Evolutionary conservation across 1,284 basidiomycete genomes (phyloP), one percentile per base, ranked within the genome.

Genomic region (Vanrija sp.): DNA sequence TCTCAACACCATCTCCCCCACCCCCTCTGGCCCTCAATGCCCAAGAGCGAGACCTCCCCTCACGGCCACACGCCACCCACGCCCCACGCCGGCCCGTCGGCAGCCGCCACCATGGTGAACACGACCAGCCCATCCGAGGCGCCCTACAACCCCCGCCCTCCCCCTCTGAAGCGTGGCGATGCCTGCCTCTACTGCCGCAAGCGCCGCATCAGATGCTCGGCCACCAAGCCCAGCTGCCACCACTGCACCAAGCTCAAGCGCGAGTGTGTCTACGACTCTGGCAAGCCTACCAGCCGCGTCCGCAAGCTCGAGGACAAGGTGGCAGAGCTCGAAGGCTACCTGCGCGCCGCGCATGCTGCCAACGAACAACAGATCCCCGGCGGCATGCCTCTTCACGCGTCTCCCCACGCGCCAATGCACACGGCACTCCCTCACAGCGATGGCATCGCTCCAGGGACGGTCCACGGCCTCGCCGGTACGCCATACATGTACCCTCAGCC

Each of bases 101-200:
- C 34, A 12, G 34, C 9, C 34, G 34, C 14, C 12, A 15, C 34
- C 34, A 34, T 34, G 34, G 9, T 12, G 12, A 28, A 28, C 28
- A 34, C 34, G 10, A 12, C 34, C 14, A 12, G 34, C 12, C 34
- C 34, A 14, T 34, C 34, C 34, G 34, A 34, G 9, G 9, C 12
- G 9, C 34, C 34, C 34, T 34, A 12, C 34, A 34, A 34, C 21
- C 19, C 56, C 3, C 43, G 47, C 19, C 29, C 55, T 2, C 49
- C 60, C 10, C 68, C 71, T 0, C 61, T 74, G 39, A 68, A 64
- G 47, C 65, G 72, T 8, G 73, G 73, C 12, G 71, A 73, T 49
- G 73, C 73, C 3, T 75, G 73, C 51, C 53, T 73, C 18, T 73
- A 73, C 59, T 75, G 73, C 56, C 66, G 73, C 14, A 69, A 71